Evolutionary conservation across 2,329 filamentous ascomycete genomes (phyloP), one percentile per base, ranked within the genome.

Genomic region (Aspergillus sp.): DNA sequence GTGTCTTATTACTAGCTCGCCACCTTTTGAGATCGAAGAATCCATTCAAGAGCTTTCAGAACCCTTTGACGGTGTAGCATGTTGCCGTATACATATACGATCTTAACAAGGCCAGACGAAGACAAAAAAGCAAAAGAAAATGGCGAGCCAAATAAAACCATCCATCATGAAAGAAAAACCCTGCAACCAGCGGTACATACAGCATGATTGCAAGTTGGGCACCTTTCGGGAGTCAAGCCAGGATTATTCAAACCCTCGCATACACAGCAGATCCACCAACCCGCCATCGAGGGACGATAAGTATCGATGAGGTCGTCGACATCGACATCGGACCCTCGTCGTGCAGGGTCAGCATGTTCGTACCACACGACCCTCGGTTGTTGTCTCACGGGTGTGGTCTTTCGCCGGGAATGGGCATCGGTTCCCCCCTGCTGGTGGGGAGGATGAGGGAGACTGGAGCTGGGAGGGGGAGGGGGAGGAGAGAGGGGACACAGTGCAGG

Each of bases 191-290:
- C 36, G 19, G 19, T 19, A 19, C 19, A 42, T 57, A 64, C 32
- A 50, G 42, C 26, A 50, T 56, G 47, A 19, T 19, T 19, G 19
- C 19, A 19, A 19, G 19, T 19, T 19, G 19, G 19, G 2, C 57
- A 60, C 4, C 33, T 36, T 1, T 48, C 53, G 1, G 42, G 33
- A 5, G 44, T 46, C 27, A 62, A 44, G 5, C 8, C 47, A 1
- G 59, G 57, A 12, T 60, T 61, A 46, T 52, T 54, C 19, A 48
- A 9, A 4, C 42, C 41, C 0, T 12, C 1, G 38, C 60, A 65
- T 1, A 5, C 0, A 38, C 55, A 61, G 52, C 62, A 65, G 0
- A 8, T 30, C 61, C 60, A 61, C 52, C 54, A 57, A 7, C 48
- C 45, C 4, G 28, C 12, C 49, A 46, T 52, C 7, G 47, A 35